Base-by-base conservation (phyloP, 2,329 filamentous ascomycete genomes). In the Rutstroemia sp. region DNA sequence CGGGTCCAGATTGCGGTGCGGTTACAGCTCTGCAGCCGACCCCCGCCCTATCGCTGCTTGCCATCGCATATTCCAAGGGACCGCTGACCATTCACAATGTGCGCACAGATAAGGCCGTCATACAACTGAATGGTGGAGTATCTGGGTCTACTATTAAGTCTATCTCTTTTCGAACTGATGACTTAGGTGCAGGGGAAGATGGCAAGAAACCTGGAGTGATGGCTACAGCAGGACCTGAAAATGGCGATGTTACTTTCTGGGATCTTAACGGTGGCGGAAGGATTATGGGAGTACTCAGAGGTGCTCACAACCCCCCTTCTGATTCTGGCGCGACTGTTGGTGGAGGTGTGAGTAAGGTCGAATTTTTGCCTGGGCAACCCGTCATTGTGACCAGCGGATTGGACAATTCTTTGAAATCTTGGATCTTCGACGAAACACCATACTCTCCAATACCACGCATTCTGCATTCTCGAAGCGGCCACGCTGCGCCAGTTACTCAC, bases 191-290 rank as follows among this genome's bases (percentile, higher is more conserved):
- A 16, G 92, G 92, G 7, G 84, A 90, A 36, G 90, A 96, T 71
- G 92, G 92, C 0, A 83, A 84, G 54, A 84, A 86, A 64, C 82
- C 91, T 38, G 94, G 94, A 54, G 89, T 96, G 54, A 96, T 99
- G 91, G 92, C 92, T 7, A 97, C 94, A 0, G 84, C 90, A 8
- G 91, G 89, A 21, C 76, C 78, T 25, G 78, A 81, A 4, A 92
- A 82, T 59, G 92, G 94, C 36, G 94, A 99, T 70, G 82, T 99
- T 46, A 95, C 89, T 0, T 87, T 99, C 61, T 99, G 94, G 94
- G 94, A 99, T 70, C 77, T 99, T 56, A 96, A 96, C 69, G 80
- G 87, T 39, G 91, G 91, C 16, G 91, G 91, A 5, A 84, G 89
- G 64, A 85, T 96, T 56, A 89, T 88, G 73, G 92, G 94, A 48